Evolutionary conservation across 2,329 filamentous ascomycete species (phyloP).

Genomic region (Epicoccum nigrum): DNA sequence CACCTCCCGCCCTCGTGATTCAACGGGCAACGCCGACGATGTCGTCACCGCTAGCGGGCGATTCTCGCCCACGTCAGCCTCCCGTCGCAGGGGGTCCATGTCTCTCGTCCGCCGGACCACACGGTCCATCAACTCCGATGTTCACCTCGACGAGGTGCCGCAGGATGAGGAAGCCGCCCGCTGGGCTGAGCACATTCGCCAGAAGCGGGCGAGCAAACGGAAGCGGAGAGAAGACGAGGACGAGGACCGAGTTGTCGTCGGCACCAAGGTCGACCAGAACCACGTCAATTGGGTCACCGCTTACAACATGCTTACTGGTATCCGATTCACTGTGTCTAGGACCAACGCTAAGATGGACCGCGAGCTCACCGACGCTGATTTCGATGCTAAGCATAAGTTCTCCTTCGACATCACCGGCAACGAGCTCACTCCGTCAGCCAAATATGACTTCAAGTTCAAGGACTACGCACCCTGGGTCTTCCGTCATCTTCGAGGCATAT

Average conservation of each 20-base stretch:
- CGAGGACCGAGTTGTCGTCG: slow-evolving; percentile 85
- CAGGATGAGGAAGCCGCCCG: slow-evolving; percentile 89
- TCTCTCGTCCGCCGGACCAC: slow-evolving; percentile 81
- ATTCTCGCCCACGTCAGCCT: slow-evolving; percentile 74
- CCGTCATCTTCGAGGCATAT: slow-evolving; percentile 83
- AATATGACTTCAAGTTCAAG: slow-evolving; percentile 99
- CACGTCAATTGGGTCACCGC: slow-evolving; percentile 97
- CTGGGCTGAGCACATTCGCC: slow-evolving; percentile 91
- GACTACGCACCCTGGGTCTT: slow-evolving; percentile 99
- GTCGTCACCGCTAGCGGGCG: slow-evolving; percentile 74
- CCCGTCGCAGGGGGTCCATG: slow-evolving; percentile 78
- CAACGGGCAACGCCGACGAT: slow-evolving; percentile 61
- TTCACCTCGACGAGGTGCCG: slow-evolving; percentile 79
- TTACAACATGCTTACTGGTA: slow-evolving; percentile 99
- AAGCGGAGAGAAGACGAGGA: slow-evolving; percentile 88
- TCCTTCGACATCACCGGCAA: slow-evolving; percentile 99
- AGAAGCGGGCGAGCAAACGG: slow-evolving; percentile 87
- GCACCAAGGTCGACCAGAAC: slow-evolving; percentile 96
- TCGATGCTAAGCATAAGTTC: slow-evolving; percentile 93
- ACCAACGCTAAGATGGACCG: slow-evolving; percentile 97
- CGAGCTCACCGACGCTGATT: slow-evolving; percentile 87
- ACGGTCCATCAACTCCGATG: slow-evolving; percentile 82
- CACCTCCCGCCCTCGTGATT: slow-evolving; percentile 70
- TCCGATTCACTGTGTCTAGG: slow-evolving; percentile 93
- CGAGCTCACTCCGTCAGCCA: slow-evolving; percentile 94